Evolutionary conservation across 2,329 filamentous ascomycete genomes (phyloP).

Genomic region (Pyricularia sp.): DNA sequence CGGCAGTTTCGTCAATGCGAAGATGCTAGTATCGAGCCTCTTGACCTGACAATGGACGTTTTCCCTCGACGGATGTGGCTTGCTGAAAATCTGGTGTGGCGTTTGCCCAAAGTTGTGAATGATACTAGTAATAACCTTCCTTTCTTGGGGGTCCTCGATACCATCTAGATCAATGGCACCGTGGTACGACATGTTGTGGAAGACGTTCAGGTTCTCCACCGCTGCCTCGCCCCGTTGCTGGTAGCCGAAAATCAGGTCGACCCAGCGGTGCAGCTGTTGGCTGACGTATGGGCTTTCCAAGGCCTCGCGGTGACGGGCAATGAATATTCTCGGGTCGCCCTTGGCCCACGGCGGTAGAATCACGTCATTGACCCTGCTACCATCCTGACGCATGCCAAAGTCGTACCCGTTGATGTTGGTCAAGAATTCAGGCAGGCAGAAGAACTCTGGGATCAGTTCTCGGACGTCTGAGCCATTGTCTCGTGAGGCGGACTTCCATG

Average conservation of each 20-base stretch:
- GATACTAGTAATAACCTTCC: slow-evolving; percentile 82
- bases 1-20: slow-evolving; percentile 67
- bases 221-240: slow-evolving; percentile 93
- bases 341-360: slow-evolving; percentile 94
- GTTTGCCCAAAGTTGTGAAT: slow-evolving; percentile 99
- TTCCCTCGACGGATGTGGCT: slow-evolving; percentile 70
- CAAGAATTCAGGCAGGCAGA: slow-evolving; percentile 90
- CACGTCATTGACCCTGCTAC: slow-evolving; percentile 74
- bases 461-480: slow-evolving; percentile 91
- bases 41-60: slow-evolving; percentile 53
- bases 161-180: slow-evolving; percentile 87
- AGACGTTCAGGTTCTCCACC: slow-evolving; percentile 86
- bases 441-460: slow-evolving; percentile 94
- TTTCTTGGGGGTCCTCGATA: slow-evolving; percentile 80
- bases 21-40: slow-evolving; percentile 69
- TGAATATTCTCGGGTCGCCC: slow-evolving; percentile 90
- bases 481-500: slow-evolving; percentile 82
- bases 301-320: slow-evolving; percentile 90
- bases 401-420: slow-evolving; percentile 93
- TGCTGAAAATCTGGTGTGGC: slow-evolving; percentile 85
- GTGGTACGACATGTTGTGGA: slow-evolving; percentile 91
- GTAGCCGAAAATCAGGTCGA: slow-evolving; percentile 87
- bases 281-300: slow-evolving; percentile 90
- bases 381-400: slow-evolving; percentile 77
- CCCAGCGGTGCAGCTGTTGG: slow-evolving; percentile 84